phyloP scores from a whole-genome alignment of 192 early-diverging fungal genomes.

The Coemansia sp. region DNA sequence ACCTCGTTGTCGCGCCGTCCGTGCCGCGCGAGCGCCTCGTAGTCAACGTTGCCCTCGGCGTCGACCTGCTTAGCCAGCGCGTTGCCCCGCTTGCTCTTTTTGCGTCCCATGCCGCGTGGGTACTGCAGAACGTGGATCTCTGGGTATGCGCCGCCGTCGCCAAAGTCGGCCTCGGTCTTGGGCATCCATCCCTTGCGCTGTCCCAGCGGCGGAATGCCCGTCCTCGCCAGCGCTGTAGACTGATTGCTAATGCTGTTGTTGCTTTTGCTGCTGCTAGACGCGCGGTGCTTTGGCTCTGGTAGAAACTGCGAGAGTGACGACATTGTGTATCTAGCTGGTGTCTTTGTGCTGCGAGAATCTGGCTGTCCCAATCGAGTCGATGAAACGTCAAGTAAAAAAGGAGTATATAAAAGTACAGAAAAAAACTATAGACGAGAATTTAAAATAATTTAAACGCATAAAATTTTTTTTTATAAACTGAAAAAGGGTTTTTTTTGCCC shows the following conservation, averaged over 20 bases:
- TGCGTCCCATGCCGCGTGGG: slow-evolving; percentile 91
- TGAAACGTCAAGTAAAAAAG: no score
- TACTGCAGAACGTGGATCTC: slow-evolving; percentile 91
- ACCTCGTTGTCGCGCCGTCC: slow-evolving; percentile 65
- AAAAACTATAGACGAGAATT: neutral
- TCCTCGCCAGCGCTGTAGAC: neutral
- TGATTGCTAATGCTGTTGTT: neutral
- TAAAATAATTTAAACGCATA: neutral
- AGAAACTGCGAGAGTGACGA: slow-evolving; percentile 51
- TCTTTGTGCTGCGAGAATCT: no score
- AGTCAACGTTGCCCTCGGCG: slow-evolving; percentile 79
- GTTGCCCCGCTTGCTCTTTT: slow-evolving; percentile 40
- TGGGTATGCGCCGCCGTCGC: slow-evolving; percentile 96
- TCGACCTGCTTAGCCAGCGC: slow-evolving; percentile 89
- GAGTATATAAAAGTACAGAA: slow-evolving; percentile 2
- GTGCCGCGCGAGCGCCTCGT: slow-evolving; percentile 84
- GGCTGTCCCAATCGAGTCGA: no score
- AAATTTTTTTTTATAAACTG: no score
- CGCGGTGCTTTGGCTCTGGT: slow-evolving; percentile 44
- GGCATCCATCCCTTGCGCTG: slow-evolving; percentile 77
- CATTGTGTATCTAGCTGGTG: slow-evolving; percentile 13
- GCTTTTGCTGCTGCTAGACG: neutral
- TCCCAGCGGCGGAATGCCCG: slow-evolving; percentile 70
- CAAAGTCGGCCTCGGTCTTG: slow-evolving; percentile 79
- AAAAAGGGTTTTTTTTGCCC: no score